Percentiles rank a stretch among this genome's conserved stretches.
phyloP scores from a whole-genome alignment of 2,329 filamentous ascomycete genomes.

The Exserohilum turcica region DNA sequence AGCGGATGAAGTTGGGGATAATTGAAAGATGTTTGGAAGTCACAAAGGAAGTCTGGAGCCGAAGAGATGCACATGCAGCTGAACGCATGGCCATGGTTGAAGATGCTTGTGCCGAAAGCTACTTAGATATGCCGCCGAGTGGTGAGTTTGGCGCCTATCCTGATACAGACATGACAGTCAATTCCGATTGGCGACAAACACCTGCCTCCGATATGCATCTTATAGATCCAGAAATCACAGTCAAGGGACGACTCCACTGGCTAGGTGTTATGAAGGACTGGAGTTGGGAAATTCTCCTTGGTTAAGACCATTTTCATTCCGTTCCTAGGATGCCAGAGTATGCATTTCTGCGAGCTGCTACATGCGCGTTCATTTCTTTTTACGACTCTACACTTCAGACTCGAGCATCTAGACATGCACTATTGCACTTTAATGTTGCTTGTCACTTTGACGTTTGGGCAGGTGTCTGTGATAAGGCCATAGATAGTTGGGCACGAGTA shows the following conservation, averaged over 20 bases:
- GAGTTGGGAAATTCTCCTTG: slow-evolving; percentile 63
- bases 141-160: slow-evolving; percentile 28
- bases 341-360: background rate
- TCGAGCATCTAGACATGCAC: background rate
- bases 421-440: too few relatives aligned
- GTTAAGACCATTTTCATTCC: slow-evolving; percentile 9
- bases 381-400: background rate
- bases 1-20: slow-evolving; percentile 69
- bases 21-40: slow-evolving; percentile 69
- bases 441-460: too few relatives aligned
- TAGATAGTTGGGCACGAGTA: too few relatives aligned
- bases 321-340: background rate
- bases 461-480: too few relatives aligned
- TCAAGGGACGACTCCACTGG: slow-evolving; percentile 71
- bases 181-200: slow-evolving; percentile 10
- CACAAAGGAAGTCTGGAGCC: slow-evolving; percentile 68
- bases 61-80: slow-evolving; percentile 61
- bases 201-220: slow-evolving; percentile 37
- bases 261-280: slow-evolving; percentile 73
- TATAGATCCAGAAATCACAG: slow-evolving; percentile 65
- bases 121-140: slow-evolving; percentile 24
- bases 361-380: background rate
- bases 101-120: slow-evolving; percentile 10
- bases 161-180: slow-evolving; percentile 5
- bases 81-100: slow-evolving; percentile 23